A percentile compares a stretch with the other conserved stretches of the same genome.
Evolutionary conservation across 495 filamentous ascomycete species (phyloP).

Genomic region (Neurospora sp.): DNA sequence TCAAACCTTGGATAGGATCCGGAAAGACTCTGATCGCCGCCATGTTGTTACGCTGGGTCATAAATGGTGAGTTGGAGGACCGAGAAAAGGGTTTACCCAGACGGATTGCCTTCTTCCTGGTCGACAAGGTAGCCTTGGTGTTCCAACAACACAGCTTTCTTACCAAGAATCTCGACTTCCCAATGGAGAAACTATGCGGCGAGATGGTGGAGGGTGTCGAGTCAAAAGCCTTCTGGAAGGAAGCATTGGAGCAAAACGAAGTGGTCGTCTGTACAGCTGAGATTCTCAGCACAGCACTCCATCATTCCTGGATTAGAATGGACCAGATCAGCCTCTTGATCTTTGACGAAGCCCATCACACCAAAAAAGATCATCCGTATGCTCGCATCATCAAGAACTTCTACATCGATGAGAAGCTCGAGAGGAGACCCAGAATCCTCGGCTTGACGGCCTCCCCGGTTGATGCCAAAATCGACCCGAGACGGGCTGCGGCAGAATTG

Average conservation of each 20-base stretch:
- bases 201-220: slow-evolving; percentile 45
- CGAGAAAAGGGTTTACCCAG: slow-evolving; percentile 49
- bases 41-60: slow-evolving; percentile 65
- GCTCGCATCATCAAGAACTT: slow-evolving; percentile 86
- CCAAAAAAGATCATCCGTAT: slow-evolving; percentile 91
- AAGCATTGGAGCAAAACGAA: slow-evolving; percentile 61
- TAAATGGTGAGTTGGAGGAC: slow-evolving; percentile 69
- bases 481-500: slow-evolving; percentile 63
- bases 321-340: slow-evolving; percentile 80
- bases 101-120: slow-evolving; percentile 77
- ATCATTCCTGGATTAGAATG: slow-evolving; percentile 73
- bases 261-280: slow-evolving; percentile 92
- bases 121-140: slow-evolving; percentile 81
- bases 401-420: slow-evolving; percentile 42
- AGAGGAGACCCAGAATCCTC: slow-evolving; percentile 66
- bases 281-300: slow-evolving; percentile 68
- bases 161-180: slow-evolving; percentile 72
- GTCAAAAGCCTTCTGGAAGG: slow-evolving; percentile 57
- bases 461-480: slow-evolving; percentile 66
- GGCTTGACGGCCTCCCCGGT: slow-evolving; percentile 98
- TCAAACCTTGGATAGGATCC: slow-evolving; percentile 50
- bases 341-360: slow-evolving; percentile 95
- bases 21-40: slow-evolving; percentile 95
- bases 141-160: slow-evolving; percentile 85
- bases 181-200: slow-evolving; percentile 70